Evolutionary conservation across 2,329 filamentous ascomycete species (phyloP).

Genomic region (Fusarium humuli): DNA sequence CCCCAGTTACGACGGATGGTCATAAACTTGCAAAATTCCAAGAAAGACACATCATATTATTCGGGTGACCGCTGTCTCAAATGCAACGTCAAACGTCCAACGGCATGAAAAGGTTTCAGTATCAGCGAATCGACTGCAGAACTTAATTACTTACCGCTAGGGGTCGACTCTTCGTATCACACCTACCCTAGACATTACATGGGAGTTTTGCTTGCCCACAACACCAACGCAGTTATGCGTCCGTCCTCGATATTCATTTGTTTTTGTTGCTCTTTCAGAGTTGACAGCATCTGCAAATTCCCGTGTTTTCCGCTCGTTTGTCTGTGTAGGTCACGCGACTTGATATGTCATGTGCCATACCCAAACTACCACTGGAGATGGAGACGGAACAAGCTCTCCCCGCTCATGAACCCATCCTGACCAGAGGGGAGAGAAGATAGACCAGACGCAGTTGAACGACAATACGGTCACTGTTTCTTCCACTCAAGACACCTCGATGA

Average conservation of each 20-base stretch:
- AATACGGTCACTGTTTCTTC: background rate
- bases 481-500: background rate
- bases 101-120: background rate
- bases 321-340: slow-evolving; percentile 36
- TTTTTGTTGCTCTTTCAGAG: background rate
- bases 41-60: background rate
- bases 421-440: slow-evolving; percentile 7
- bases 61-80: background rate
- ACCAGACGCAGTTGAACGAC: background rate
- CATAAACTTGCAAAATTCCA: background rate
- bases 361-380: slow-evolving; percentile 28
- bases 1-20: background rate
- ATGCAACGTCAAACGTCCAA: background rate
- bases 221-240: background rate
- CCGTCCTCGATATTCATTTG: background rate
- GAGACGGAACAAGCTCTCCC: slow-evolving; percentile 35
- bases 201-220: background rate
- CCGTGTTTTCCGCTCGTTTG: slow-evolving; percentile 7
- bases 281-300: slow-evolving; percentile 15
- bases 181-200: slow-evolving; percentile 15
- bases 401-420: slow-evolving; percentile 33
- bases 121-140: background rate
- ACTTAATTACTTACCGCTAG: background rate
- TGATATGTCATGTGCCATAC: slow-evolving; percentile 36
- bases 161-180: background rate